A percentile compares a stretch with the other conserved stretches of the same genome.
These are phyloP conservation scores for Ogataea henricii DNA, from an alignment of 805 yeast genomes.

Conservation along the genomic window DNA sequence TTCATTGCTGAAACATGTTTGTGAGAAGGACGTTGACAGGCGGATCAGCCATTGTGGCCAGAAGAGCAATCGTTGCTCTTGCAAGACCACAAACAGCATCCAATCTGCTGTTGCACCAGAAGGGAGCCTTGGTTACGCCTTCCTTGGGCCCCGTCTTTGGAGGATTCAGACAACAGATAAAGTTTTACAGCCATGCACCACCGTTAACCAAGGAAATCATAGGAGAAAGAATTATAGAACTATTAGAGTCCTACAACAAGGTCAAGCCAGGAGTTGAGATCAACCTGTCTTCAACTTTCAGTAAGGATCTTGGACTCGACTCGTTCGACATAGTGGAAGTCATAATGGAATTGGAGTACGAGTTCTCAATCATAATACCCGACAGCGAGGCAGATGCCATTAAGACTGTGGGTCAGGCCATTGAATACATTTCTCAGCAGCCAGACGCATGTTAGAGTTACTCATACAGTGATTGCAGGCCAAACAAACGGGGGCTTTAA, in stretches of 20 bases:
- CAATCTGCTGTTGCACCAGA: background rate
- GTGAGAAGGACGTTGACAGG: background rate
- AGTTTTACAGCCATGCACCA: conserved; percentile 57
- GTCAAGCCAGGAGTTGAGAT: conserved; percentile 41
- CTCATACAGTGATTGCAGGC: conserved; percentile 4
- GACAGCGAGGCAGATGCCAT: conserved; percentile 92
- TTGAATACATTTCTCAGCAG: conserved; percentile 79
- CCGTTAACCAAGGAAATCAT: conserved; percentile 63
- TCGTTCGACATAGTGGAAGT: conserved; percentile 74
- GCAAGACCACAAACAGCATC: background rate
- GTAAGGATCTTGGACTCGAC: conserved; percentile 67
- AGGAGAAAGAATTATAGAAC: conserved; percentile 60
- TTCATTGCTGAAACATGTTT: background rate
- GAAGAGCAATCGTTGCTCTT: background rate
- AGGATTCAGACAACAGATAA: conserved; percentile 2
- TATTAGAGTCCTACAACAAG: conserved; percentile 66
- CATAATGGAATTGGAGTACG: conserved; percentile 71
- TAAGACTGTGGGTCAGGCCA: conserved; percentile 91
- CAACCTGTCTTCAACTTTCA: conserved; percentile 50
- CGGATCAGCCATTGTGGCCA: background rate
- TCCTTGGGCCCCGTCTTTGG: background rate
- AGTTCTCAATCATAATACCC: conserved; percentile 78
- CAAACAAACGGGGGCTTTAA: background rate
- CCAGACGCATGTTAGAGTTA: conserved; percentile 43
- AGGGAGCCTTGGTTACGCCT: background rate